Evolutionary conservation across 768 basidiomycete species (phyloP), one percentile per base, ranked within the genome.

Genomic region (Crassisporium funariophilum): DNA sequence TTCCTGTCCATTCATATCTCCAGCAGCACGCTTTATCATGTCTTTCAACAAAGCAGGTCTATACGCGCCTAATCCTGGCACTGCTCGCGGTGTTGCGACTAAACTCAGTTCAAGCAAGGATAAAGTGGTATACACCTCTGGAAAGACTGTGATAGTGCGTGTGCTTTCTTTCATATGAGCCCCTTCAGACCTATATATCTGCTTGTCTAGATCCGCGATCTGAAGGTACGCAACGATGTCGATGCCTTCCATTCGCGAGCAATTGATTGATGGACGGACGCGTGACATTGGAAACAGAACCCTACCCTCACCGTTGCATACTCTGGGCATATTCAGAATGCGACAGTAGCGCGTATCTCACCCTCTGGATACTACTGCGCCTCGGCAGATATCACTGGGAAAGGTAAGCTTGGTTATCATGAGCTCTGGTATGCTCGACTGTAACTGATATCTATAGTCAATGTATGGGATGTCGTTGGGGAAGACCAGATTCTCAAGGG

Each of bases 341-440:
- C 91, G 5, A 94, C 91, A 2, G 90, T 95, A 13, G 95, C 95
- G 11, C 83, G 91, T 27, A 81, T 97, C 57, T 93, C 93, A 2
- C 95, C 94, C 0, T 89, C 91, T 1, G 95, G 95, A 20, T 97
- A 85, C 68, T 98, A 98, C 68, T 93, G 90, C 60, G 95, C 95
- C 4, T 95, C 92, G 22, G 95, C 81, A 17, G 95, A 98, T 63
- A 68, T 78, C 4, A 72, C 74, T 22, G 95, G 95, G 31, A 89
- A 82, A 44, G 92, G 92, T 91, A 53, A n/a, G n/a, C n/a, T n/a
- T n/a, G 46, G 44, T 41, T 15, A 16, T 34, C 34, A 8, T 20
- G 12, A 12, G n/a, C 33, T 12, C 24, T n/a, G n/a, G n/a, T n/a
- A n/a, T n/a, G n/a, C n/a, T n/a, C n/a, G n/a, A n/a, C n/a, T n/a